Base-by-base conservation (phyloP, 1,284 basidiomycete genomes). In the Hemileia vastatrix region DNA sequence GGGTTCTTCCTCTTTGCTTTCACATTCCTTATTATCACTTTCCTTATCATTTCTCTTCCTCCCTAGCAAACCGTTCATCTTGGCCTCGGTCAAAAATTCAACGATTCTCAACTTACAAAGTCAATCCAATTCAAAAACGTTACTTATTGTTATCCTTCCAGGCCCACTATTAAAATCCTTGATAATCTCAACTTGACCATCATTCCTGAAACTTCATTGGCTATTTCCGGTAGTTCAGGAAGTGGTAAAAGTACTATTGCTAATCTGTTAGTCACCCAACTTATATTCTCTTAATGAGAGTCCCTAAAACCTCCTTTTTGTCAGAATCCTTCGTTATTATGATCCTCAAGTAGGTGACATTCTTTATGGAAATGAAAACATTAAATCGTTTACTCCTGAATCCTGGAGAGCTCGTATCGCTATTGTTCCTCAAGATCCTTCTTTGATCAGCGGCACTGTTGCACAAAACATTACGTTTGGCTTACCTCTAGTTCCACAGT, bases 401-500 rank as follows among this genome's bases (percentile, higher is more conserved):
- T 90, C 88, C 9, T 95, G 92, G 92, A 83, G 91, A 44, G 80
- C 81, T 64, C 81, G 86, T 27, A 90, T 95, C 54, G 90, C 90
- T 1, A 84, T 94, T 27, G 91, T 95, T 2, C 90, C 90, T 13
- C 86, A 87, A 76, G 84, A 65, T 49, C 68, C 70, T 8, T 67
- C 68, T 6, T 64, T 74, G 8, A 69, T 74, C 49, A 87, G 86
- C 6, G 92, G 91, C 2, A 94, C 89, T 0, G 88, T 96, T 23
- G 88, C 88, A 6, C 86, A 88, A 2, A 96, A 96, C 72, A 95
- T 97, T 66, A 88, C 90, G 0, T 97, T 90, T 73, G 93, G 94
- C 2, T 81, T 85, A 40, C 79, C 82, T 3, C 76, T 80, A 15
- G 88, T 84, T 0, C 88, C 88, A 0, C 81, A 86, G 27, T 84